Evolutionary conservation across 2,329 filamentous ascomycete species (phyloP), one percentile per base, ranked within the genome.

Genomic region (Aspergillus terreus): DNA sequence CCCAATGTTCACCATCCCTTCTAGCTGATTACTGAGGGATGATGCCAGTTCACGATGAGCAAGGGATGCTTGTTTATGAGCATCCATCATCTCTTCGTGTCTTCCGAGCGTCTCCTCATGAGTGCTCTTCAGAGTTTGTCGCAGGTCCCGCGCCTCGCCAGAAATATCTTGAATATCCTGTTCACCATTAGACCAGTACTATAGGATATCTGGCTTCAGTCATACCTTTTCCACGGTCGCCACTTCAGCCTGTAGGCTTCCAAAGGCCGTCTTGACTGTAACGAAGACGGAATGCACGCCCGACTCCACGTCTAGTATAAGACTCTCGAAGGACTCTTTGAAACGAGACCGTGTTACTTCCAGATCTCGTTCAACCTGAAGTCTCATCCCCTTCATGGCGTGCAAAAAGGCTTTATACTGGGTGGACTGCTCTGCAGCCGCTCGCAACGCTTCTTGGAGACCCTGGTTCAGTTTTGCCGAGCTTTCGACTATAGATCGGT

Each of bases 401-500:
- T 68, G 54, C 17, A 67, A 45, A 51, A 76, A 76, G 14, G 51
- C 57, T 47, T 57, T 58, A 9, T 73, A 66, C n/a, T 63, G 57
- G 4, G 48, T 46, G 38, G 68, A 57, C 30, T 68, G 64, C 14
- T 60, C 49, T 41, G 61, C 61, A 4, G 71, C 65, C 44, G 64
- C 58, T 5, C 53, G 56, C 10, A 75, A 47, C 7, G 71, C 65
- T 46, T 66, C 63, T 7, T 67, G 63, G 1, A 76, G 61, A 0
- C 66, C 69, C 5, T 60, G 50, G 14, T 64, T 67, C 10, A 76
- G 58, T 32, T 69, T 71, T 1, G 63, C 56, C 7, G 66, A 71
- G 30, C 68, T 68, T 27, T 72, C 61, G 2, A 69, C 53, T 23
- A 76, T 65, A 15, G 67, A 64, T n/a, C 63, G 65, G 53, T 77